Percentiles rank a stretch among this genome's conserved stretches.
Conservation (phyloP, 495 filamentous ascomycete genomes). For the Daldinia bambusicola region DNA sequence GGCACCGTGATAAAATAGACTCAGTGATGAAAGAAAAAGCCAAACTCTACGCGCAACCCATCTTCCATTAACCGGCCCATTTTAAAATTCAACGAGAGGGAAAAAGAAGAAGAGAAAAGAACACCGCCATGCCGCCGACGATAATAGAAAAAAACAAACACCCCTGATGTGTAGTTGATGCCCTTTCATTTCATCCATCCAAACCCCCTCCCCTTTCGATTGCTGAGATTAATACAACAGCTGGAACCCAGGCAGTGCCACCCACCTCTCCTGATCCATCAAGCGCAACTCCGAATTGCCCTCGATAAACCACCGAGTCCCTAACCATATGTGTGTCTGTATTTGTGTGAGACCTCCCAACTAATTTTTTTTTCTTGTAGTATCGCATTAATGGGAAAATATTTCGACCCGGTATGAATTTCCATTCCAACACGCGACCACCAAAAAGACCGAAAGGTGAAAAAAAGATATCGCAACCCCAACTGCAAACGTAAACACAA, state of each 20-base stretch:
- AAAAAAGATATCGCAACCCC: slow-evolving; percentile 24
- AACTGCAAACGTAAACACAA: slow-evolving; percentile 35
- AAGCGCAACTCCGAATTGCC: slow-evolving; percentile 14
- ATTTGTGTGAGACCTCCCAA: neutral
- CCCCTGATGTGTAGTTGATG: slow-evolving; percentile 22
- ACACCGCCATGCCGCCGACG: slow-evolving; percentile 37
- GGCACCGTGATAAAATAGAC: slow-evolving; percentile 15
- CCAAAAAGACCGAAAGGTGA: slow-evolving; percentile 21
- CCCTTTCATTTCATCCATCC: slow-evolving; percentile 4
- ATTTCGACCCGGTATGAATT: neutral
- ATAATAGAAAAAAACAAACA: slow-evolving; percentile 16
- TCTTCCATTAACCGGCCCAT: slow-evolving; percentile 34
- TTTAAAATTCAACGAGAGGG: slow-evolving; percentile 19
- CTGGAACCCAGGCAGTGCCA: neutral
- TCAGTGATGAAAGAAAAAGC: slow-evolving; percentile 1
- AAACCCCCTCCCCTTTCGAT: slow-evolving; percentile 14
- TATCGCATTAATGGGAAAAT: slow-evolving; percentile 24
- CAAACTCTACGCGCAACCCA: slow-evolving; percentile 35
- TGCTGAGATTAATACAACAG: slow-evolving; percentile 13
- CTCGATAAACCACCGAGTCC: slow-evolving; percentile 4
- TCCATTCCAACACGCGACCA: slow-evolving; percentile 21
- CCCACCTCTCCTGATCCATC: neutral
- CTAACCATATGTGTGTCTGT: neutral
- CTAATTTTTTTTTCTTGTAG: slow-evolving; percentile 17
- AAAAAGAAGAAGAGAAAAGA: neutral